Percentiles rank a stretch among this genome's conserved stretches.
These are phyloP conservation scores for Quercus bicolor DNA, from an alignment of 306 rosid genomes.

Conservation along the genomic window DNA sequence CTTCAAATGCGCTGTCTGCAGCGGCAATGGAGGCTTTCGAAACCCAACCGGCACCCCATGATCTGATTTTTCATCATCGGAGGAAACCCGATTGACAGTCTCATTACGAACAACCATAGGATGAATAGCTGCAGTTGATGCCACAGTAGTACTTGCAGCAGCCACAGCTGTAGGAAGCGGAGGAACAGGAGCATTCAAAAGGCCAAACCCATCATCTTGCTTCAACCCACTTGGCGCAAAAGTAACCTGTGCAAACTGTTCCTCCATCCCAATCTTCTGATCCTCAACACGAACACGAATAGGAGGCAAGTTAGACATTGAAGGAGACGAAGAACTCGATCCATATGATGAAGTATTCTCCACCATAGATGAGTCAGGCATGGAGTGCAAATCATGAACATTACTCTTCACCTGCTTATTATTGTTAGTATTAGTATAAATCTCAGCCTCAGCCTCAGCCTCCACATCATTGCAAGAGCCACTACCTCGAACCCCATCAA, in stretches of 20 bases:
- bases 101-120: conserved; percentile 32
- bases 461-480: conserved; percentile 69
- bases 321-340: conserved; percentile 64
- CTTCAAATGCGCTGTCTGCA: conserved; percentile 64
- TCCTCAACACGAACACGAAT: conserved; percentile 73
- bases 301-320: conserved; percentile 77
- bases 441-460: conserved; percentile 25
- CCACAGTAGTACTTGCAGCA: conserved; percentile 10
- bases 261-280: conserved; percentile 54
- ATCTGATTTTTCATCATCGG: conserved; percentile 72
- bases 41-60: conserved; percentile 45
- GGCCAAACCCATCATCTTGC: conserved; percentile 33
- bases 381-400: conserved; percentile 40
- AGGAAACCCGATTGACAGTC: conserved; percentile 38
- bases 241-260: conserved; percentile 63
- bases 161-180: conserved; percentile 29
- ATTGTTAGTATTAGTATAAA: neutral
- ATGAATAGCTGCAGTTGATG: conserved; percentile 9
- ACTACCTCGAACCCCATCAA: conserved; percentile 45
- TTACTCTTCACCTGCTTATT: conserved; percentile 39
- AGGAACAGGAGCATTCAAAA: conserved; percentile 35
- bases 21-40: conserved; percentile 79
- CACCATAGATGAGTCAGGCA: conserved; percentile 52
- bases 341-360: conserved; percentile 53
- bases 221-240: conserved; percentile 27